These are phyloP conservation scores for Paramecium primaurelia DNA, from an alignment of 73 alveolate genomes.

Conservation along the genomic window DNA sequence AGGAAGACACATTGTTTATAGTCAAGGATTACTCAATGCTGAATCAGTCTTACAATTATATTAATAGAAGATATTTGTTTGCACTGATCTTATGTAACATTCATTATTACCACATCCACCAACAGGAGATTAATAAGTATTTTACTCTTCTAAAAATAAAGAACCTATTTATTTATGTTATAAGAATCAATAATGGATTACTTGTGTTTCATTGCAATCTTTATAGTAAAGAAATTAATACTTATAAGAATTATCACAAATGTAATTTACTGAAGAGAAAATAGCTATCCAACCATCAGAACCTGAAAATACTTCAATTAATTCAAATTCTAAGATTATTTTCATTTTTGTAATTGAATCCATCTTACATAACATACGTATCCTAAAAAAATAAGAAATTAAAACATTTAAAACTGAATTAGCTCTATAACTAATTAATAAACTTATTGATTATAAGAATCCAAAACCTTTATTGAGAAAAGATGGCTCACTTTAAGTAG, in stretches of 20 bases:
- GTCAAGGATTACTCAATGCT: background rate
- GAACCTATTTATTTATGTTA: background rate
- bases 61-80: background rate
- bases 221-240: background rate
- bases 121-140: background rate
- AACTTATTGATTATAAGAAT: background rate
- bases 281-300: background rate
- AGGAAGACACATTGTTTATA: background rate
- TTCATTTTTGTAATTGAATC: background rate
- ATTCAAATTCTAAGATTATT: background rate
- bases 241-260: background rate
- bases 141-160: background rate
- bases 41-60: background rate
- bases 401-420: background rate
- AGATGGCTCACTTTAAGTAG: background rate
- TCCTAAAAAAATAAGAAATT: background rate
- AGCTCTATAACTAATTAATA: background rate
- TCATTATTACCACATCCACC: background rate
- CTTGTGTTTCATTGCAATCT: background rate
- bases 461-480: background rate
- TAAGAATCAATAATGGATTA: background rate
- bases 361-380: background rate
- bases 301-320: background rate
- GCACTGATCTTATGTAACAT: conserved; percentile 5
- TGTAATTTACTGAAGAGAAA: background rate